Percentiles rank a stretch among this genome's conserved stretches.
Evolutionary conservation across 1,284 basidiomycete species (phyloP).

Genomic region (Sanghuangporus baumii): DNA sequence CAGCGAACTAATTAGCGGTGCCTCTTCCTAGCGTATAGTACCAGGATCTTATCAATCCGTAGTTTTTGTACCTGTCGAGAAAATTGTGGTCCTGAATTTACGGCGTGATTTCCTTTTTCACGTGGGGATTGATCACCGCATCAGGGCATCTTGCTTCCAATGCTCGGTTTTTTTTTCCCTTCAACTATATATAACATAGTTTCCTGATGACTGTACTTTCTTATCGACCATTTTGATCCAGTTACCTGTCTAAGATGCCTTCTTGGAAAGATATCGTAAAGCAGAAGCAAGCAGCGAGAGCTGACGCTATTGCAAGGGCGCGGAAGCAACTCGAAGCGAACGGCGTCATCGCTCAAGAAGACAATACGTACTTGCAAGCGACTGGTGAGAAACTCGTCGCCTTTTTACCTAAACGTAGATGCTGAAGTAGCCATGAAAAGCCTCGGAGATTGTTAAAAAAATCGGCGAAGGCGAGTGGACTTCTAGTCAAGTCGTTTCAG

Average conservation of each 20-base stretch:
- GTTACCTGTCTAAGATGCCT: slow-evolving; percentile 20
- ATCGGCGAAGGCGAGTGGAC: slow-evolving; percentile 67
- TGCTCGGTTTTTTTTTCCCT: neutral
- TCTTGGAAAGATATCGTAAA: slow-evolving; percentile 28
- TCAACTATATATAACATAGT: neutral
- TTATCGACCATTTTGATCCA: neutral
- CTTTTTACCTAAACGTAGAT: neutral
- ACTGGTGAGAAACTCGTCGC: slow-evolving; percentile 22
- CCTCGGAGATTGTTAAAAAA: slow-evolving; percentile 53
- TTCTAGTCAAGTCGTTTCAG: slow-evolving; percentile 63
- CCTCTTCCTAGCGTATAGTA: neutral
- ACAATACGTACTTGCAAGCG: slow-evolving; percentile 21
- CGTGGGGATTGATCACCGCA: neutral
- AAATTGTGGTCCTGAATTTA: neutral
- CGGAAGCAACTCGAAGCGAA: slow-evolving; percentile 20
- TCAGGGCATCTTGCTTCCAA: neutral
- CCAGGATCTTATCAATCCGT: neutral
- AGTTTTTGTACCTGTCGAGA: neutral
- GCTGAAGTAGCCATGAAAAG: slow-evolving; percentile 31
- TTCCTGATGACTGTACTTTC: neutral
- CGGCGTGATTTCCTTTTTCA: neutral
- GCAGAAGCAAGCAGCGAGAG: slow-evolving; percentile 32
- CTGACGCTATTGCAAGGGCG: slow-evolving; percentile 26
- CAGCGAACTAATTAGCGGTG: slow-evolving; percentile 21
- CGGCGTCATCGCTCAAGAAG: slow-evolving; percentile 11